Percentiles rank a stretch among this genome's conserved stretches.
Conservation (phyloP, 108 stramenopile genomes). For the Aureococcus anophagefferens region DNA sequence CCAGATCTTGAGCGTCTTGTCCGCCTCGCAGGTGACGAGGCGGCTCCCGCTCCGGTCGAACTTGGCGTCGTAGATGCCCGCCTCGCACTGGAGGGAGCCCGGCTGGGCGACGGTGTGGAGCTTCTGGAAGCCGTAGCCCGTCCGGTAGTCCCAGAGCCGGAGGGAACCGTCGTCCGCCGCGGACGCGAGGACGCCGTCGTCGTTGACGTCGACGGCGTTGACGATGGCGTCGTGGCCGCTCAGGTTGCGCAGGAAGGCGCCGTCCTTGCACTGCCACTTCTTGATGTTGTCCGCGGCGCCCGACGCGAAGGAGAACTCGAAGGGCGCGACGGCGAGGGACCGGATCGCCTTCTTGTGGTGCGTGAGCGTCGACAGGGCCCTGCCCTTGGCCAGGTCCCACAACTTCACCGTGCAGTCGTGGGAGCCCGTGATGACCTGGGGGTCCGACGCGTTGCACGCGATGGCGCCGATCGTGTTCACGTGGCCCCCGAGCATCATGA, state of each 20-base stretch:
- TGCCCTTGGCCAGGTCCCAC: constrained; percentile 97
- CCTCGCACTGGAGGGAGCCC: constrained; percentile 93
- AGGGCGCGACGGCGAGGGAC: constrained; percentile 29
- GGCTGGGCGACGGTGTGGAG: constrained; percentile 82
- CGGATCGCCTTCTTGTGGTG: constrained; percentile 86
- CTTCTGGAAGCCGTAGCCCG: constrained; percentile 88
- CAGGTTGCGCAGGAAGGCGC: constrained; percentile 79
- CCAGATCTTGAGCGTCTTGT: constrained; percentile 99
- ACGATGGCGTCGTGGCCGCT: constrained; percentile 85
- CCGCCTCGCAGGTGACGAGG: constrained; percentile 92
- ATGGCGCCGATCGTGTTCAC: constrained; percentile 80
- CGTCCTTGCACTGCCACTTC: constrained; percentile 89
- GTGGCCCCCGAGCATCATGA: constrained; percentile 87
- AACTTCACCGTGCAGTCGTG: constrained; percentile 91
- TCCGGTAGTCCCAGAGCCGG: constrained; percentile 94
- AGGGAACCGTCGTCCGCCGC: constrained; percentile 94
- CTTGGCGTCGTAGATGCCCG: constrained; percentile 75
- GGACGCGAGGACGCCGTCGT: constrained; percentile 86
- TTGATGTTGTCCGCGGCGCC: constrained; percentile 91
- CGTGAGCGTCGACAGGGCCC: constrained; percentile 88
- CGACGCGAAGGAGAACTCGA: constrained; percentile 85
- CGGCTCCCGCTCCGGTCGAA: constrained; percentile 97
- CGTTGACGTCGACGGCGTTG: constrained; percentile 88
- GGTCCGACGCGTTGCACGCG: constrained; percentile 81
- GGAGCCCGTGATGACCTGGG: constrained; percentile 79